Conservation (phyloP, 192 early-diverging fungal genomes). For the Backusella parvicylindrica region DNA sequence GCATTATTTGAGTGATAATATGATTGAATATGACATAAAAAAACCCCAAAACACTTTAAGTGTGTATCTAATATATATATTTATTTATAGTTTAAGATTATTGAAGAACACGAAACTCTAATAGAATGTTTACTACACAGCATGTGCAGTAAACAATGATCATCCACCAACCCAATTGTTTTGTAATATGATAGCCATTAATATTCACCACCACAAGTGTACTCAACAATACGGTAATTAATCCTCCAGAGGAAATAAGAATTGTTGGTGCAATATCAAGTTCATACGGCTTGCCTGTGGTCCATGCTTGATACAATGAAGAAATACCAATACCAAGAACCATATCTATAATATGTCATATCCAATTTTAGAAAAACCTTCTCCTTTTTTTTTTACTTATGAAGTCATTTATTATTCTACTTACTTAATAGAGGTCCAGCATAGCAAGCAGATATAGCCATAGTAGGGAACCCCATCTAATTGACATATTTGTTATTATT, state of each 20-base stretch:
- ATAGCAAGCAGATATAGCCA: slow-evolving; percentile 94
- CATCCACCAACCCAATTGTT: slow-evolving; percentile 51
- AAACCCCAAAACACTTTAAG: neutral
- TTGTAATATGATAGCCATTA: slow-evolving; percentile 58
- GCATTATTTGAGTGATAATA: neutral
- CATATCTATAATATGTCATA: slow-evolving; percentile 48
- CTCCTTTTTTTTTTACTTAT: neutral
- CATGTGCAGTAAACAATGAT: slow-evolving; percentile 58
- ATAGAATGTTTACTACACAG: slow-evolving; percentile 54
- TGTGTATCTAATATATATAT: neutral
- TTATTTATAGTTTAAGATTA: neutral
- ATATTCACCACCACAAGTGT: slow-evolving; percentile 55
- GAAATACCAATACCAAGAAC: slow-evolving; percentile 81
- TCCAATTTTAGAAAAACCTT: neutral
- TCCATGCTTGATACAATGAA: slow-evolving; percentile 51
- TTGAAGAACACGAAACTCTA: slow-evolving; percentile 40
- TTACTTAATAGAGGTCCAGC: slow-evolving; percentile 89
- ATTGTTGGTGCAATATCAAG: slow-evolving; percentile 63
- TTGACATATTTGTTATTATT: neutral
- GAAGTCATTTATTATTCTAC: neutral
- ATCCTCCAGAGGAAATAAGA: slow-evolving; percentile 63
- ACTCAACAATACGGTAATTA: slow-evolving; percentile 56
- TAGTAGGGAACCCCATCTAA: slow-evolving; percentile 85
- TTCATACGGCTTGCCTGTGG: slow-evolving; percentile 45
- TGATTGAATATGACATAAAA: neutral